These are phyloP conservation scores for Tylopilus felleus DNA, from an alignment of 768 basidiomycete species.

Conservation along the genomic window DNA sequence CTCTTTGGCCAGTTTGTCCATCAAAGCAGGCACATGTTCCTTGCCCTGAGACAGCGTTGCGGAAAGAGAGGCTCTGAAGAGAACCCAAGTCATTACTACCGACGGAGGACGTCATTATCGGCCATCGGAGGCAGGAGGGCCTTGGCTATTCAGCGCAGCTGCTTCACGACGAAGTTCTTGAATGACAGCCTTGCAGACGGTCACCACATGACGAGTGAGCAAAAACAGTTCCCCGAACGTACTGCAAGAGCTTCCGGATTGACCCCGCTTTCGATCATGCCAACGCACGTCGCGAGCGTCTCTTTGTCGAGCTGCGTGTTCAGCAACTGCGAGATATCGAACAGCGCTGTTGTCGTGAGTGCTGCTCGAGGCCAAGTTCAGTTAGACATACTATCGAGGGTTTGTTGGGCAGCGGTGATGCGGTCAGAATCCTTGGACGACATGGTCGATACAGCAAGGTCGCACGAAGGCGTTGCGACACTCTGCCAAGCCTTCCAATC, in stretches of 20 bases:
- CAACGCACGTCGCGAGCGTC: conserved; percentile 86
- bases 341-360: conserved; percentile 53
- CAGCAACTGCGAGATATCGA: conserved; percentile 84
- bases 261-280: conserved; percentile 89
- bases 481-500: too few relatives aligned
- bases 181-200: conserved; percentile 62
- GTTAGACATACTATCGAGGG: conserved; percentile 58
- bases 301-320: conserved; percentile 88
- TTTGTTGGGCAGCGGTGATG: conserved; percentile 62
- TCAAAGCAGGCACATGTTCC: conserved; percentile 12
- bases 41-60: not conserved
- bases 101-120: conserved; percentile 12
- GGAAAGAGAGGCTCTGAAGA: not conserved
- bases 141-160: conserved; percentile 36
- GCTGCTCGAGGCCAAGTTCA: not conserved
- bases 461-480: not conserved
- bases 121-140: conserved; percentile 18
- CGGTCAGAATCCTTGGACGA: conserved; percentile 55
- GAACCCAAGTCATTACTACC: not conserved
- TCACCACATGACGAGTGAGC: conserved; percentile 4
- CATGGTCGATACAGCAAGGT: conserved; percentile 17
- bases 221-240: conserved; percentile 24
- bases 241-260: conserved; percentile 93
- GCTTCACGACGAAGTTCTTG: conserved; percentile 79
- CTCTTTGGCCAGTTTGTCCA: conserved; percentile 2